Conservation (phyloP, 306 rosid genomes). For the Mimosa bimucronata region DNA sequence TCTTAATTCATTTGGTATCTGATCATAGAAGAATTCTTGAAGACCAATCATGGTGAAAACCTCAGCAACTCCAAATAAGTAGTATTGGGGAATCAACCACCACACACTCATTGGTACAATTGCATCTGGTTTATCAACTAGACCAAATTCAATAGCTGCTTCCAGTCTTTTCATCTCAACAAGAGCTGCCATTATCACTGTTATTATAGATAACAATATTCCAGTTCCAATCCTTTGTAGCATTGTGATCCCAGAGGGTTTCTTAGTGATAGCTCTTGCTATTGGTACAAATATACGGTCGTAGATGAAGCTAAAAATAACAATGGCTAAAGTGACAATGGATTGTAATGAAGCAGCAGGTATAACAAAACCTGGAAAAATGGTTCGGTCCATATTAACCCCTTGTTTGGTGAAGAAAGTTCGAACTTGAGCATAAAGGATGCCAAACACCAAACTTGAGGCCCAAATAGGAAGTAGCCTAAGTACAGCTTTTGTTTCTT, state of each 20-base stretch:
- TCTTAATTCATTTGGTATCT: neutral
- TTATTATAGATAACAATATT: slow-evolving; percentile 48
- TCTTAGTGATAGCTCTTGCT: slow-evolving; percentile 55
- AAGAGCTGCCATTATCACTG: slow-evolving; percentile 58
- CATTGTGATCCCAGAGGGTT: slow-evolving; percentile 45
- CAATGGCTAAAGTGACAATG: slow-evolving; percentile 38
- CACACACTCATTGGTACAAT: slow-evolving; percentile 15
- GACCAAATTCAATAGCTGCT: slow-evolving; percentile 50
- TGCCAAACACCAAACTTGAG: slow-evolving; percentile 23
- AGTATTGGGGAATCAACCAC: neutral
- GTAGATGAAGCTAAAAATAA: slow-evolving; percentile 53
- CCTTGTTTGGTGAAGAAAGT: slow-evolving; percentile 55
- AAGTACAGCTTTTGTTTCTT: slow-evolving; percentile 53
- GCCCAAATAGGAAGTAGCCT: slow-evolving; percentile 55
- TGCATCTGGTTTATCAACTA: slow-evolving; percentile 56
- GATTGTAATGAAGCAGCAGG: slow-evolving; percentile 73
- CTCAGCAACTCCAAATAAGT: neutral
- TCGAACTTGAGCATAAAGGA: slow-evolving; percentile 44
- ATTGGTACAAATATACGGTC: slow-evolving; percentile 59
- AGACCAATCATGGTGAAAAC: slow-evolving; percentile 10
- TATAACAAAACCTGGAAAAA: slow-evolving; percentile 53
- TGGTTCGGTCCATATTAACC: slow-evolving; percentile 52
- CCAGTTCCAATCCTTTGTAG: slow-evolving; percentile 15
- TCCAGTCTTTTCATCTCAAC: slow-evolving; percentile 61
- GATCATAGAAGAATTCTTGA: slow-evolving; percentile 11